Evolutionary conservation across 2,329 filamentous ascomycete species (phyloP).

Genomic region (Xylaria arbuscula): DNA sequence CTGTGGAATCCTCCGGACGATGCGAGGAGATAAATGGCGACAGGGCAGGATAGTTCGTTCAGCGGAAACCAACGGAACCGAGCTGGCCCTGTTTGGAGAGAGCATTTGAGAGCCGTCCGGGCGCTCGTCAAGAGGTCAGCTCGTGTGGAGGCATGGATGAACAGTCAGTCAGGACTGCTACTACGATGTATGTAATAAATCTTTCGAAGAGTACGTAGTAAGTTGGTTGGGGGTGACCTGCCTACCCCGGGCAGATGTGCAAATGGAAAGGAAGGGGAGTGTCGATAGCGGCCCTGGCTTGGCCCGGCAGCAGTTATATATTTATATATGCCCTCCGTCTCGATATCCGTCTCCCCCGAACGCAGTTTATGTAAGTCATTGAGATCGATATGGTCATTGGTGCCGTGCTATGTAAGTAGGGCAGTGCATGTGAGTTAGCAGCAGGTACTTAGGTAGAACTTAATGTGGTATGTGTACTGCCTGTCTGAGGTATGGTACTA

Average conservation of each 20-base stretch:
- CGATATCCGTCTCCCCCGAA: neutral
- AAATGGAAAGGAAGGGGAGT: constrained; percentile 28
- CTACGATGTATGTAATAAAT: neutral
- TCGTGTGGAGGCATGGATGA: constrained; percentile 19
- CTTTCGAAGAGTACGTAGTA: neutral
- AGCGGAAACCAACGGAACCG: constrained; percentile 23
- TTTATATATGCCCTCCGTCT: neutral
- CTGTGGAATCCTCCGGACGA: constrained; percentile 18
- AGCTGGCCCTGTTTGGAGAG: constrained; percentile 15
- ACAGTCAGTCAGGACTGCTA: constrained; percentile 3
- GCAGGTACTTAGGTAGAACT: neutral
- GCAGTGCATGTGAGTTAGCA: neutral
- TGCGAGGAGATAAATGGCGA: neutral
- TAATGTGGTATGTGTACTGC: neutral
- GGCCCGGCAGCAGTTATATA: constrained; percentile 15
- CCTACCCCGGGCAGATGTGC: constrained; percentile 34
- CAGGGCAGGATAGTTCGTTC: constrained; percentile 22
- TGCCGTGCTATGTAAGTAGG: neutral
- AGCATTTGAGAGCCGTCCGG: constrained; percentile 2
- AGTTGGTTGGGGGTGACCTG: constrained; percentile 31
- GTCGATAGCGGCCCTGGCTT: constrained; percentile 24
- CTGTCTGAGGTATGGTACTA: neutral
- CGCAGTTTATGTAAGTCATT: neutral
- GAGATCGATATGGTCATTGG: neutral
- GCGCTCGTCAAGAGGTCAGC: constrained; percentile 6